These are phyloP conservation scores for Metschnikowia santaceciliae DNA, from an alignment of 805 yeast genomes.

Conservation along the genomic window DNA sequence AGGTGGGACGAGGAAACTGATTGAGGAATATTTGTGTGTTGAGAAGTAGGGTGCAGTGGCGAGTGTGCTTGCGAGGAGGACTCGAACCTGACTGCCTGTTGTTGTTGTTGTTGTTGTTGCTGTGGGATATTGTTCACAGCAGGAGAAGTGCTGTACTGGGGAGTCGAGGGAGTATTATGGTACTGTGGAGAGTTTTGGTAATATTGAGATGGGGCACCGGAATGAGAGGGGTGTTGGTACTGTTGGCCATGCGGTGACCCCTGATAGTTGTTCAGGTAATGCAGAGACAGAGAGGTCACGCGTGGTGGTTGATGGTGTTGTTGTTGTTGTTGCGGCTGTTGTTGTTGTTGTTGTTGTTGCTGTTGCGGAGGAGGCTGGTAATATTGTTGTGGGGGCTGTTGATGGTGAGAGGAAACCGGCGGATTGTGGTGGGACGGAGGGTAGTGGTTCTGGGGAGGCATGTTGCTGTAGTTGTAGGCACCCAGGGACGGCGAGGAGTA, in stretches of 20 bases:
- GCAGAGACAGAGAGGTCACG: slow-evolving; percentile 1
- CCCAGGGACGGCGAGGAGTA: not conserved
- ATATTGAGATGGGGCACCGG: not conserved
- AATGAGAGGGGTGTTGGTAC: slow-evolving; percentile 1
- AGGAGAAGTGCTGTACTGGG: slow-evolving; percentile 6
- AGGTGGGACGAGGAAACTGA: not conserved
- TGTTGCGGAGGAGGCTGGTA: not conserved
- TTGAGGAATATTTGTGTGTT: not conserved
- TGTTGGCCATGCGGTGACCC: slow-evolving; percentile 1
- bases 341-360: slow-evolving; percentile 4
- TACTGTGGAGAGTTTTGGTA: slow-evolving; percentile 2
- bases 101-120: slow-evolving; percentile 4
- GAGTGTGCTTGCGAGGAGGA: slow-evolving; percentile 1
- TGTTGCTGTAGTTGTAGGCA: slow-evolving; percentile 1
- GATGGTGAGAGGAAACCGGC: not conserved
- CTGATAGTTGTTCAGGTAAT: slow-evolving; percentile 3
- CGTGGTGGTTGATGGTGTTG: slow-evolving; percentile 1
- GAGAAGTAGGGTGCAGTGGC: slow-evolving; percentile 1
- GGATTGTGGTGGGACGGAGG: slow-evolving; percentile 1
- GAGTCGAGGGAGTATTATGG: slow-evolving; percentile 1
- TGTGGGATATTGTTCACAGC: slow-evolving; percentile 3
- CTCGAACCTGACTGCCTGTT: slow-evolving; percentile 3
- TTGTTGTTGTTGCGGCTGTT: not conserved
- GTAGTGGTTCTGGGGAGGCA: slow-evolving; percentile 4
- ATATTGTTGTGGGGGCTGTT: slow-evolving; percentile 2